Conservation (phyloP, 2,329 filamentous ascomycete species). For the Penicillium sp. region DNA sequence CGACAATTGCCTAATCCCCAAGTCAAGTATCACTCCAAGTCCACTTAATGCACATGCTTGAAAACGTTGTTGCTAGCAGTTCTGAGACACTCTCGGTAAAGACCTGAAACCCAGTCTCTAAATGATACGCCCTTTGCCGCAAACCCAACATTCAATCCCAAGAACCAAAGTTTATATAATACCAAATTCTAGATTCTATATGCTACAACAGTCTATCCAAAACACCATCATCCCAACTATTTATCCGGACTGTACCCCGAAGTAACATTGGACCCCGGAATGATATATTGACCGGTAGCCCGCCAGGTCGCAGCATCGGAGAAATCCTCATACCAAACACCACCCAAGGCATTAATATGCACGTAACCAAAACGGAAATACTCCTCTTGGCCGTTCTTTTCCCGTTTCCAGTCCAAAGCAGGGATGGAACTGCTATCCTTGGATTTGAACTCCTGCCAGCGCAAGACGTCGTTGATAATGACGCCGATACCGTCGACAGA, state of each 20-base stretch:
- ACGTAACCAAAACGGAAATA: constrained; percentile 51
- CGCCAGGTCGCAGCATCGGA: constrained; percentile 39
- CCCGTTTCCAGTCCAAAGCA: constrained; percentile 42
- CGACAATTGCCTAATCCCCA: no score
- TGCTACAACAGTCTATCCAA: not conserved
- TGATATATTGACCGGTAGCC: constrained; percentile 6
- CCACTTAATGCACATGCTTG: no score
- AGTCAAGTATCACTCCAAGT: no score
- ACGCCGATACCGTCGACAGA: constrained; percentile 60
- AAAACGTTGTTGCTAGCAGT: no score
- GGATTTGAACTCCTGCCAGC: constrained; percentile 57
- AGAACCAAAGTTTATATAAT: no score
- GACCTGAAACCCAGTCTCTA: no score
- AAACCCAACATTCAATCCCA: no score
- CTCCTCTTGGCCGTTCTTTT: constrained; percentile 33
- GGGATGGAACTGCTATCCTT: constrained; percentile 32
- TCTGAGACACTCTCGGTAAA: no score
- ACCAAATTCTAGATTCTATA: not conserved
- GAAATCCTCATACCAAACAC: constrained; percentile 47
- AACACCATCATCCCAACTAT: not conserved
- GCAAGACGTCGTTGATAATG: constrained; percentile 65
- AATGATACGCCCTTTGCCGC: no score
- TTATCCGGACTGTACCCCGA: not conserved
- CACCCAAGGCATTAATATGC: constrained; percentile 39
- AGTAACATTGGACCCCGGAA: constrained; percentile 5